Conservation (phyloP, 2,329 filamentous ascomycete species). For the Aulographum hederae region DNA sequence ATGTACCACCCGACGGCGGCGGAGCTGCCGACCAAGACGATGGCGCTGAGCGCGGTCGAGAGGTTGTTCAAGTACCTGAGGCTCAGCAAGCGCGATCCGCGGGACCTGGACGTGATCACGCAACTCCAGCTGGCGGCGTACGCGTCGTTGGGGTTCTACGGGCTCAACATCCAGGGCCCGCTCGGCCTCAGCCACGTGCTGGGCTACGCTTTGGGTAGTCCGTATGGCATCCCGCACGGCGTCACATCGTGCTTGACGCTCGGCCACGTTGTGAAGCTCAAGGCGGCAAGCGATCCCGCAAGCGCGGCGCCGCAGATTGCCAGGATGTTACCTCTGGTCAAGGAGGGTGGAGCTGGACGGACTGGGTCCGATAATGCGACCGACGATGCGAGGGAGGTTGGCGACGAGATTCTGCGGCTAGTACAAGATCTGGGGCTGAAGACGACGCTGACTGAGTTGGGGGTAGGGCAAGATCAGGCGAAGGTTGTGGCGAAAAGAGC, state of each 20-base stretch:
- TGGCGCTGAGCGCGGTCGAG: slow-evolving; percentile 25
- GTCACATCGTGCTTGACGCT: slow-evolving; percentile 36
- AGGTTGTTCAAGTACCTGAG: slow-evolving; percentile 30
- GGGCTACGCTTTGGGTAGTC: slow-evolving; percentile 33
- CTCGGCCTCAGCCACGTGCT: slow-evolving; percentile 28
- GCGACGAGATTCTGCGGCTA: slow-evolving; percentile 23
- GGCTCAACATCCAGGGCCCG: slow-evolving; percentile 30
- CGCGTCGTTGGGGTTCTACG: slow-evolving; percentile 30
- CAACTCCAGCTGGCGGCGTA: slow-evolving; percentile 34
- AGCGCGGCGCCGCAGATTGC: slow-evolving; percentile 29
- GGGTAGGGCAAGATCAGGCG: slow-evolving; percentile 22
- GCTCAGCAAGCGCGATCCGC: slow-evolving; percentile 25
- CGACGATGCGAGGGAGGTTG: slow-evolving; percentile 27
- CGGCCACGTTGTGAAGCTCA: slow-evolving; percentile 34
- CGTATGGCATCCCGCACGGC: slow-evolving; percentile 37
- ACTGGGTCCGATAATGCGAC: slow-evolving; percentile 21
- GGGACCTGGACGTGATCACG: slow-evolving; percentile 30
- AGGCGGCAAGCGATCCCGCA: slow-evolving; percentile 22
- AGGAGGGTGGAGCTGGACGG: slow-evolving; percentile 10
- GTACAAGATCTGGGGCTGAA: slow-evolving; percentile 25
- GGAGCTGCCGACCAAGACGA: slow-evolving; percentile 30
- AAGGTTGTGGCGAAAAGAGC: slow-evolving; percentile 24
- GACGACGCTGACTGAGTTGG: slow-evolving; percentile 26
- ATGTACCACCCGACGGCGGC: slow-evolving; percentile 33
- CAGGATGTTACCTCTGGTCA: slow-evolving; percentile 25